These are phyloP conservation scores for Paracoccidioides brasiliensis DNA, from an alignment of 2,329 filamentous ascomycete genomes.

Conservation along the genomic window DNA sequence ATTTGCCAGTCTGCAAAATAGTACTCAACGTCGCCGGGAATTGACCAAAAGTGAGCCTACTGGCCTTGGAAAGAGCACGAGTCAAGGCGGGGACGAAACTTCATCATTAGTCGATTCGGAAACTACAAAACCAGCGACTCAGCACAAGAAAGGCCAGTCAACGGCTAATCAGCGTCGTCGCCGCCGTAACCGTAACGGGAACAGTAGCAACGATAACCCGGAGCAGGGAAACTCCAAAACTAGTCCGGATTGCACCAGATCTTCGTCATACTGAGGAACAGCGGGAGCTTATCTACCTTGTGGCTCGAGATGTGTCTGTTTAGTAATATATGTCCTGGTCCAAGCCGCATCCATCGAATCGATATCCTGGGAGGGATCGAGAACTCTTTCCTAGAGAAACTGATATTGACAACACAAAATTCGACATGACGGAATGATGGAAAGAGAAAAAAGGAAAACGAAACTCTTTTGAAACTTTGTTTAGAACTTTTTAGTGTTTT, in stretches of 20 bases:
- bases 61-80: background rate
- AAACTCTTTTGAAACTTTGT: background rate
- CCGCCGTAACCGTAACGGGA: constrained; percentile 9
- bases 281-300: background rate
- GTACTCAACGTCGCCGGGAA: constrained; percentile 6
- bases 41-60: constrained; percentile 13
- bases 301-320: background rate
- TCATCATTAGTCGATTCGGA: background rate
- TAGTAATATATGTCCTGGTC: background rate
- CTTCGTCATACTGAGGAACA: constrained; percentile 2
- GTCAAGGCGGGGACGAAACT: background rate
- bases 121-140: background rate
- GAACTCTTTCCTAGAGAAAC: background rate
- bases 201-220: constrained; percentile 3
- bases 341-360: background rate
- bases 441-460: background rate
- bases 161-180: constrained; percentile 7
- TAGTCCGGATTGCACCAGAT: background rate
- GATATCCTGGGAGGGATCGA: no score
- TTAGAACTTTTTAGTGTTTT: background rate
- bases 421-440: background rate
- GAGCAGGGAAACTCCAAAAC: constrained; percentile 3
- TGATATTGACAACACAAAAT: background rate
- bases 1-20: background rate
- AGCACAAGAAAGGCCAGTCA: background rate